Conservation (phyloP, 2,329 filamentous ascomycete genomes). For the Blumeriella jaapii region DNA sequence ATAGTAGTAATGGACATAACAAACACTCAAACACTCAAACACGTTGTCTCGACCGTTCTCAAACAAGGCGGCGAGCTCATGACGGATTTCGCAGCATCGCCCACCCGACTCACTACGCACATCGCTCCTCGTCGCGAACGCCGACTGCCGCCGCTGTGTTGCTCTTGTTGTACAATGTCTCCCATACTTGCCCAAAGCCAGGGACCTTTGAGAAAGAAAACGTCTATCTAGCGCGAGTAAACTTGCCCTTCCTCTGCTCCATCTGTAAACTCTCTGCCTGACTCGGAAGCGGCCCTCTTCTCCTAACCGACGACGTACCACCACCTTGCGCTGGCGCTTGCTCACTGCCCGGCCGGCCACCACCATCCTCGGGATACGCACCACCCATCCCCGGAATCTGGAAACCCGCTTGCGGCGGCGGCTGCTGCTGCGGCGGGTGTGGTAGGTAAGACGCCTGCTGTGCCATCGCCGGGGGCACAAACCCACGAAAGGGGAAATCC, state of each 20-base stretch:
- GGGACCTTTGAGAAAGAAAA: not conserved
- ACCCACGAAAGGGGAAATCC: conserved; percentile 25
- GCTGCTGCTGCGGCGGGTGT: no score
- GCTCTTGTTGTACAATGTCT: conserved; percentile 12
- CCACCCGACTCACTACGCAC: no score
- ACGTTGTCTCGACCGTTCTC: no score
- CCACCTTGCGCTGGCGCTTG: no score
- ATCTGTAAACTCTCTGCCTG: conserved; percentile 72
- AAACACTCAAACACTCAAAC: no score
- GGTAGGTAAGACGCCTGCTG: conserved; percentile 31
- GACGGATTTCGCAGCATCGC: no score
- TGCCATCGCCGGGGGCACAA: conserved; percentile 26
- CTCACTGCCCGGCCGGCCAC: conserved; percentile 24
- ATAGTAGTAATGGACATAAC: no score
- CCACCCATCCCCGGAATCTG: conserved; percentile 25
- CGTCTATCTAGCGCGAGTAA: conserved; percentile 34
- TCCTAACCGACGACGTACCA: conserved; percentile 36
- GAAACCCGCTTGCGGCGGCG: no score
- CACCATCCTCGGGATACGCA: conserved; percentile 7
- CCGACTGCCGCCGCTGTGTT: conserved; percentile 3
- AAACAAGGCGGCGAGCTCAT: no score
- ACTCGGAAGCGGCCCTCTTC: conserved; percentile 62
- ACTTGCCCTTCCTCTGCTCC: conserved; percentile 58
- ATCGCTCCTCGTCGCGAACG: no score
- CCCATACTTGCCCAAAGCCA: not conserved